These are phyloP conservation scores for Verticillium nonalfalfae DNA, from an alignment of 2,329 filamentous ascomycete species.

Conservation along the genomic window DNA sequence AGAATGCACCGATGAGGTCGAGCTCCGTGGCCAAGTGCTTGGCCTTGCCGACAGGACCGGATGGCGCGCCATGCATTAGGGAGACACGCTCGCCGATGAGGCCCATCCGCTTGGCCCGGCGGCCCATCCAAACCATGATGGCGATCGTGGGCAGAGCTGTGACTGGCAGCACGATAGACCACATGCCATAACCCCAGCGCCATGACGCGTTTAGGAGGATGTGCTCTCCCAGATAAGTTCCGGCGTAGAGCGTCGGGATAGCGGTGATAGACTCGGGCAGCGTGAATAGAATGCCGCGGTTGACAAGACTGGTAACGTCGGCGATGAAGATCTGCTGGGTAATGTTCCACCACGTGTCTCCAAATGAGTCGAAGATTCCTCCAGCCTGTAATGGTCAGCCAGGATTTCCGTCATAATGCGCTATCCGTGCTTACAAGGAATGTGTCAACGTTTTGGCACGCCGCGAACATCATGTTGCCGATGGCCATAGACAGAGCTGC, in stretches of 20 bases:
- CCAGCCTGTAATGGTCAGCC: conserved; percentile 35
- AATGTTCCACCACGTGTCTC: conserved; percentile 28
- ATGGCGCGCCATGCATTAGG: background rate
- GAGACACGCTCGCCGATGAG: conserved; percentile 2
- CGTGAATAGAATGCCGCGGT: conserved; percentile 34
- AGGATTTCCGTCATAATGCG: conserved; percentile 50
- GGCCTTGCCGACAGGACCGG: background rate
- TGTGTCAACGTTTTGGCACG: conserved; percentile 47
- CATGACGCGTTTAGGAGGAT: conserved; percentile 28
- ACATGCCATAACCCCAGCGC: conserved; percentile 35
- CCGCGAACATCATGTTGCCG: conserved; percentile 57
- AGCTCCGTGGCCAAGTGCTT: conserved; percentile 15
- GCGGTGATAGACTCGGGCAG: conserved; percentile 36
- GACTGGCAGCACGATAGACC: conserved; percentile 29
- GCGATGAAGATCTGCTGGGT: conserved; percentile 33
- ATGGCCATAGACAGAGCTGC: conserved; percentile 38
- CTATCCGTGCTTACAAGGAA: conserved; percentile 58
- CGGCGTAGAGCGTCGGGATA: conserved; percentile 34
- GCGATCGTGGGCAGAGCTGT: conserved; percentile 22
- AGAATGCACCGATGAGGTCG: conserved; percentile 23
- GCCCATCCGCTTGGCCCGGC: conserved; percentile 13
- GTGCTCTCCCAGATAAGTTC: conserved; percentile 29
- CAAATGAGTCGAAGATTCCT: conserved; percentile 55
- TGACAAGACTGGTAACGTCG: conserved; percentile 34
- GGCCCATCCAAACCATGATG: conserved; percentile 23